Percentiles rank a stretch among this genome's conserved stretches.
Evolutionary conservation across 495 filamentous ascomycete genomes (phyloP).

Genomic region (Neurospora intermedia): DNA sequence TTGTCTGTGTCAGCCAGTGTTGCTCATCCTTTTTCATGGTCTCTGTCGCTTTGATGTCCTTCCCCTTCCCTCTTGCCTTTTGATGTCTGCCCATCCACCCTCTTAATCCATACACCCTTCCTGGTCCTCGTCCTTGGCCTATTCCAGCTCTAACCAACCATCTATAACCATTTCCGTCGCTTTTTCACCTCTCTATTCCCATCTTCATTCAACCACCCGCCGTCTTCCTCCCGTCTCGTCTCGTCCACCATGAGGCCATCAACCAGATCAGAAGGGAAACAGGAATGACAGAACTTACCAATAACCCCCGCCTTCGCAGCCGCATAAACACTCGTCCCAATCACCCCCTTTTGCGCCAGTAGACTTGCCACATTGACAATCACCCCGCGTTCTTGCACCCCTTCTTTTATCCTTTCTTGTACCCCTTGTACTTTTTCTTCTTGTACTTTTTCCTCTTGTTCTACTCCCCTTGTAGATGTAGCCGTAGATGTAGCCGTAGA

Average conservation of each 20-base stretch:
- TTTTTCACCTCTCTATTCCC: no score
- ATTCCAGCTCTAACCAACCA: background rate
- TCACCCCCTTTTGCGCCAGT: constrained; percentile 50
- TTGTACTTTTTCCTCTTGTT: no score
- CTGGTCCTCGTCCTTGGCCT: background rate
- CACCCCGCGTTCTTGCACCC: constrained; percentile 18
- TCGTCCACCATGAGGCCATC: no score
- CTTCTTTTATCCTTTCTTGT: background rate
- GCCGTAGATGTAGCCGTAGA: no score
- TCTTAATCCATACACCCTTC: background rate
- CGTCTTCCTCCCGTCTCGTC: no score
- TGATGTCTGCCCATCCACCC: background rate
- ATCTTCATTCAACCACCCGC: no score
- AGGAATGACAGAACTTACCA: constrained; percentile 27
- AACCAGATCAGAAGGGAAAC: no score
- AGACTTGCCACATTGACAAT: constrained; percentile 78
- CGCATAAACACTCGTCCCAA: constrained; percentile 61
- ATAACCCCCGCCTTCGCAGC: constrained; percentile 73
- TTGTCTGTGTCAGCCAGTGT: constrained; percentile 3
- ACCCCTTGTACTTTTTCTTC: no score
- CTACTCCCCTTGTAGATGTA: no score
- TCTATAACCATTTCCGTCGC: background rate
- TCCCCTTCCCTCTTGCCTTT: background rate
- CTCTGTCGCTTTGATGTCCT: no score
- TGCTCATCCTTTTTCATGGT: background rate